These are phyloP conservation scores for Wickerhamiella allomyrinae DNA, from an alignment of 805 yeast genomes.

Conservation along the genomic window DNA sequence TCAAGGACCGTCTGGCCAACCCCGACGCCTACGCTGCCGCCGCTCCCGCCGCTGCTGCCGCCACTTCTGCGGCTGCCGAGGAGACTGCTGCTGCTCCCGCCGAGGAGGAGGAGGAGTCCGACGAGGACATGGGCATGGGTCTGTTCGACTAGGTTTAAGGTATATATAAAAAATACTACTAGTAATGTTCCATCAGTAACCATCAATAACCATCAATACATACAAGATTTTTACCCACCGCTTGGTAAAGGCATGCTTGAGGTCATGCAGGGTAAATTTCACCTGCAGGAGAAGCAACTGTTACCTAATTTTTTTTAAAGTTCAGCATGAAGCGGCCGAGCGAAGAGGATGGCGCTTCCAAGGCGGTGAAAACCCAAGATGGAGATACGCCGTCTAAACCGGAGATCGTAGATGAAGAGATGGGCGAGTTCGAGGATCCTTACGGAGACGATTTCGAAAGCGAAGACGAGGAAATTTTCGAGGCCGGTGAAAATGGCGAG, in stretches of 20 bases:
- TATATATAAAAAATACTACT: too few relatives aligned
- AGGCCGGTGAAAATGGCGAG: slow-evolving; percentile 83
- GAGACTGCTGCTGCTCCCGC: slow-evolving; percentile 62
- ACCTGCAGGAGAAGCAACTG: too few relatives aligned
- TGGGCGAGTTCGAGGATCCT: slow-evolving; percentile 42
- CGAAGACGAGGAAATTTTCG: slow-evolving; percentile 49
- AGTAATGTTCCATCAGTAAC: too few relatives aligned
- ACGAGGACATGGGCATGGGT: slow-evolving; percentile 83
- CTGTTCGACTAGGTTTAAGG: slow-evolving; percentile 76
- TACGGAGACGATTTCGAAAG: slow-evolving; percentile 78
- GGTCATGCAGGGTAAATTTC: too few relatives aligned
- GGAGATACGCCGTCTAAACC: slow-evolving; percentile 1
- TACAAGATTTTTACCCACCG: too few relatives aligned
- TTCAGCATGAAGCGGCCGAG: slow-evolving; percentile 12
- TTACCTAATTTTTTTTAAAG: slow-evolving; percentile 4
- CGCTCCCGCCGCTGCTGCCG: slow-evolving; percentile 90
- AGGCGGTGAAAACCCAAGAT: slow-evolving; percentile 1
- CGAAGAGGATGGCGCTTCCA: slow-evolving; percentile 8
- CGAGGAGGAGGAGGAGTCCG: slow-evolving; percentile 45
- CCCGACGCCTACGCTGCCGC: slow-evolving; percentile 99
- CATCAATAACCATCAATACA: too few relatives aligned
- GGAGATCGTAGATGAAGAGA: slow-evolving; percentile 17
- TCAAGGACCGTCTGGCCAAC: slow-evolving; percentile 99
- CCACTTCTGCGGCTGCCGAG: slow-evolving; percentile 43
- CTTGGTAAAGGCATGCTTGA: too few relatives aligned